Evolutionary conservation across 345 rosid genomes (phyloP), one percentile per base, ranked within the genome.

Genomic region (Microcos paniculata): DNA sequence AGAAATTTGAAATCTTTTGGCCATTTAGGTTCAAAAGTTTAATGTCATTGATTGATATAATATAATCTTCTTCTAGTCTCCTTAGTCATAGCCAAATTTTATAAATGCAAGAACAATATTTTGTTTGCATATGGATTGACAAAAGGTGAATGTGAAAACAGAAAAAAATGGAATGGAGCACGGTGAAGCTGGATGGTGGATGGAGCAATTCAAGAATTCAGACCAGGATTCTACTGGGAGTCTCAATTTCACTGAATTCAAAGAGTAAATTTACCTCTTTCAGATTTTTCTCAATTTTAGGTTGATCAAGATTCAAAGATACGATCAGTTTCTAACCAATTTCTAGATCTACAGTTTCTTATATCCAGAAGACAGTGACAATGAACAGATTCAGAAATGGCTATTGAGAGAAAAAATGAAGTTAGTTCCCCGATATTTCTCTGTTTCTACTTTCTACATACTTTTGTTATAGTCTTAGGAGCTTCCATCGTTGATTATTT

Each of bases 121-220:
- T 49, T 52, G 10, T 52, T 52, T 55, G 57, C 57, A 2, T 53
- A 56, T 51, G 30, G 11, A 61, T 61, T 68, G 56, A 49, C 57
- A 45, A 2, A 2, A 12, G 56, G 21, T 70, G 46, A 69, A 49
- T 55, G 8, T 70, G 51, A 19, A 77, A 58, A 59, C 80, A 91
- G 95, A 81, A 70, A 73, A 68, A 81, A 87, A 84, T 70, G 85
- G 72, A 24, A 85, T 49, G 80, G 84, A 70, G 40, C 89, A 88
- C 35, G 92, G 97, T 57, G 88, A 90, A 59, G 94, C 88, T 53
- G 97, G 97, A 45, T 90, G 94, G 97, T 89, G 91, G 91, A 87
- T 80, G 83, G 79, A 84, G 76, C 87, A 82, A 80, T 88, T 87
- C 72, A 74, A 45, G 38, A 89, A 83, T 69, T 89, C 96, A 8